Conservation (phyloP, 805 yeast species). For the Candida silvicultrix region DNA sequence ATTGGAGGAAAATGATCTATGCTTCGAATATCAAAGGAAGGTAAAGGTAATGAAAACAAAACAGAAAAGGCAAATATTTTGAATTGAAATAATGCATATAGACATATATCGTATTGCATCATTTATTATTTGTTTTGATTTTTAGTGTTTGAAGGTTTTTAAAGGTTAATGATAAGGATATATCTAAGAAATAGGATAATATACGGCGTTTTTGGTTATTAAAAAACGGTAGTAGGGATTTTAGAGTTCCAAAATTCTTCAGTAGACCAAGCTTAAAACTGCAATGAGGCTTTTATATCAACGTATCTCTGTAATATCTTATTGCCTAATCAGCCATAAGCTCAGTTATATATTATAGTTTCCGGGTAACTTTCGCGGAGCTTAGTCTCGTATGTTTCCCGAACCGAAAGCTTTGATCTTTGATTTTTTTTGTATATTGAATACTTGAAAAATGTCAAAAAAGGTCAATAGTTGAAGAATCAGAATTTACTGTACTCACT, state of each 20-base stretch:
- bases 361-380: background rate
- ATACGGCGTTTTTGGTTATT: background rate
- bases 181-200: background rate
- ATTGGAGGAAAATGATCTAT: slow-evolving; percentile 9
- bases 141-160: background rate
- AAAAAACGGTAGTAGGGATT: no score
- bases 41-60: background rate
- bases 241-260: background rate
- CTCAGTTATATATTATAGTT: no score
- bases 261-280: no score
- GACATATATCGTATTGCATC: background rate
- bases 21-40: background rate
- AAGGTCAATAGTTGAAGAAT: no score
- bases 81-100: background rate
- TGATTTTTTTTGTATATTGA: background rate
- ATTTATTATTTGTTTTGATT: background rate
- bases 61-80: no score
- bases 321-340: no score
- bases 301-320: no score
- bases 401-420: background rate
- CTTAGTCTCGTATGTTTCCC: background rate
- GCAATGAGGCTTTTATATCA: no score
- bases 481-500: no score
- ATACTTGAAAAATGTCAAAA: background rate
- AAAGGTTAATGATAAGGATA: background rate